phyloP scores from a whole-genome alignment of 306 rosid species.

The Mimosa pudica region DNA sequence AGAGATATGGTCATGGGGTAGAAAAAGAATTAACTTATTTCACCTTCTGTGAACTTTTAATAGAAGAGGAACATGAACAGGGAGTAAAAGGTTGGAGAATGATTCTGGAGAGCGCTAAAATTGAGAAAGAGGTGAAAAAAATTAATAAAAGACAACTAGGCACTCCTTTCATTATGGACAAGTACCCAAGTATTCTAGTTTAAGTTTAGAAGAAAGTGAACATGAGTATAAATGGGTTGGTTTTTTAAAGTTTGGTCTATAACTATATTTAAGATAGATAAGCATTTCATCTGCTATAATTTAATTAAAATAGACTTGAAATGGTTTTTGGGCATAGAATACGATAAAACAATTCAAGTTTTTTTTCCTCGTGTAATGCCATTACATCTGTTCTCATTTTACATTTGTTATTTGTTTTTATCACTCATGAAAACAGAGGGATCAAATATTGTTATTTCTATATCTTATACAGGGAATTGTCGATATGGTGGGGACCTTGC shows the following conservation, averaged over 20 bases:
- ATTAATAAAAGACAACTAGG: background rate
- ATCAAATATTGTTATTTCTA: slow-evolving; percentile 4
- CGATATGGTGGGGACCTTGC: slow-evolving; percentile 86
- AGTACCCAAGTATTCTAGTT: background rate
- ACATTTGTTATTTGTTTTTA: background rate
- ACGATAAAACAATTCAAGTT: background rate
- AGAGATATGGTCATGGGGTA: background rate
- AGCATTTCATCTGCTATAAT: background rate
- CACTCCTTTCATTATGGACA: background rate
- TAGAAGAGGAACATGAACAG: background rate
- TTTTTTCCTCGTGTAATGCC: background rate
- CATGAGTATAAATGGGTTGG: background rate
- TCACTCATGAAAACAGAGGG: background rate
- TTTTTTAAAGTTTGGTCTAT: background rate
- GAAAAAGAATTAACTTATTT: background rate
- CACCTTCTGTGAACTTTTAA: background rate
- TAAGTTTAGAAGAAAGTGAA: background rate
- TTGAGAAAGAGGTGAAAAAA: background rate
- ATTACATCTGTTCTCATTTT: background rate
- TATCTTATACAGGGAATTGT: slow-evolving; percentile 65
- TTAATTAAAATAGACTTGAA: background rate
- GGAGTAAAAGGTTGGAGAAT: background rate
- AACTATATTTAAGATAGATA: background rate
- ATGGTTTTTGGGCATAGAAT: slow-evolving; percentile 10
- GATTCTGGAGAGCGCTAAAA: background rate